phyloP scores from a whole-genome alignment of 2,329 filamentous ascomycete species.

The Plectosphaerella cucumerina region DNA sequence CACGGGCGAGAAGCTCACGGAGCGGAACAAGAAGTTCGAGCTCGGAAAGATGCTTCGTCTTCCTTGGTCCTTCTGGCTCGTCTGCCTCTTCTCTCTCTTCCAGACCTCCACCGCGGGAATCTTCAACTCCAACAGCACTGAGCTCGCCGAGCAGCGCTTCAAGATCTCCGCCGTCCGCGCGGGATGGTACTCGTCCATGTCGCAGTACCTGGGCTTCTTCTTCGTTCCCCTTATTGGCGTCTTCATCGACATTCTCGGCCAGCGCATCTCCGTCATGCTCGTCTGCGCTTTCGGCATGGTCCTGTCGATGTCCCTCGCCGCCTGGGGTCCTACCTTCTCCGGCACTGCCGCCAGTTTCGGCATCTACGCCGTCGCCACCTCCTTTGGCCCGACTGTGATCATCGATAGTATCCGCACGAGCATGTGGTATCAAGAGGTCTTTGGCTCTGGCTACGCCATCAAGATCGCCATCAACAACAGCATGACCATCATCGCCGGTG shows the following conservation, averaged over 20 bases:
- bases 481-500: slow-evolving; percentile 57
- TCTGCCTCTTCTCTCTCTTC: slow-evolving; percentile 52
- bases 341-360: slow-evolving; percentile 58
- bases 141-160: slow-evolving; percentile 57
- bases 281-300: slow-evolving; percentile 26
- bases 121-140: slow-evolving; percentile 55
- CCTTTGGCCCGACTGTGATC: slow-evolving; percentile 52
- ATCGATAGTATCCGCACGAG: slow-evolving; percentile 58
- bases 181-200: slow-evolving; percentile 56
- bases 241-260: slow-evolving; percentile 52
- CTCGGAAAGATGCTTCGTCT: slow-evolving; percentile 49
- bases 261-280: slow-evolving; percentile 46
- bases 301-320: background rate
- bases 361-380: slow-evolving; percentile 52
- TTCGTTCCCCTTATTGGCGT: slow-evolving; percentile 51
- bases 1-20: slow-evolving; percentile 55
- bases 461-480: slow-evolving; percentile 61
- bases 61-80: slow-evolving; percentile 56
- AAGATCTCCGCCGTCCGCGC: slow-evolving; percentile 48
- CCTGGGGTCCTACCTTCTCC: slow-evolving; percentile 38
- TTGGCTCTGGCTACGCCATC: slow-evolving; percentile 55
- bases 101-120: slow-evolving; percentile 52
- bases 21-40: slow-evolving; percentile 56
- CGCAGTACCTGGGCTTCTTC: slow-evolving; percentile 52
- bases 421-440: slow-evolving; percentile 56